Percentiles rank a stretch among this genome's conserved stretches.
Evolutionary conservation across 257 asterid genomes (phyloP).

Genomic region (Capsicum pubescens): DNA sequence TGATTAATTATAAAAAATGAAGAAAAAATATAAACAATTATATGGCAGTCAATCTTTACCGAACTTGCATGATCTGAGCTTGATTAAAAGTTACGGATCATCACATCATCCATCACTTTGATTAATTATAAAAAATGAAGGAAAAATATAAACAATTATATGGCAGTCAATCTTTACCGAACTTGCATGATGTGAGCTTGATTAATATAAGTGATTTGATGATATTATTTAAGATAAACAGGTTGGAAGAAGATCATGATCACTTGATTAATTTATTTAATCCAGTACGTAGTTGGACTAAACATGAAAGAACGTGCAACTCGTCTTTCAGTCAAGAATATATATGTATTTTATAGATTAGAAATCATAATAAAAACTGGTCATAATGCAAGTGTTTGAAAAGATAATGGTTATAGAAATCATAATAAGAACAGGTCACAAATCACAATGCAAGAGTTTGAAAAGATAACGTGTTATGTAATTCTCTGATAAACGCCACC

Average conservation of each 20-base stretch:
- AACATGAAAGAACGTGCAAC: slow-evolving; percentile 1
- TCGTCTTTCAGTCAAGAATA: background rate
- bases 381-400: background rate
- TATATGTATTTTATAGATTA: background rate
- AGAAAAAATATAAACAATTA: background rate
- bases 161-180: background rate
- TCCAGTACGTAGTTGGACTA: background rate
- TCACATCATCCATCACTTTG: background rate
- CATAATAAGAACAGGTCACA: background rate
- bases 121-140: background rate
- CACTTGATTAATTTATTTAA: background rate
- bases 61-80: too few species aligned
- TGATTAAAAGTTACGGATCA: too few species aligned
- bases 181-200: background rate
- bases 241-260: background rate
- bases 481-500: background rate
- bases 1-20: background rate
- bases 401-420: background rate
- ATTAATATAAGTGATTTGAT: background rate
- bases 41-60: background rate
- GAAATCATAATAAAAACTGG: background rate
- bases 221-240: background rate
- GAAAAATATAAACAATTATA: background rate
- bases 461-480: background rate
- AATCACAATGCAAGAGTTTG: background rate